Percentiles rank a stretch among this genome's conserved stretches.
Evolutionary conservation across 164 flowering plant species (phyloP).

Genomic region (Tetracentron sinense): DNA sequence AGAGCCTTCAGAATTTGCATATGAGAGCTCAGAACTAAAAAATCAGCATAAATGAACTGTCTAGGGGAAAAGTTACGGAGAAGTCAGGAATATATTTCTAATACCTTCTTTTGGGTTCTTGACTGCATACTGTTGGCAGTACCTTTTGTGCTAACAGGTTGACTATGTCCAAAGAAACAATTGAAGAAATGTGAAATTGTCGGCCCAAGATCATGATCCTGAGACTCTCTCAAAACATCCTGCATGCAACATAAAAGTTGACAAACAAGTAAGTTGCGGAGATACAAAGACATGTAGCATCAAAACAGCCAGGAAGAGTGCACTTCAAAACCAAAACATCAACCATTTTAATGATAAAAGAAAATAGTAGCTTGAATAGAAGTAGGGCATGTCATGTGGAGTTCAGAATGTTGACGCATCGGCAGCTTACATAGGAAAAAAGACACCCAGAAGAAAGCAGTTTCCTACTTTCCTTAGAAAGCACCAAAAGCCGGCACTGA

Average conservation of each 20-base stretch:
- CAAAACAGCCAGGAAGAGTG: no score
- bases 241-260: constrained; percentile 25
- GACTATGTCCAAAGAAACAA: constrained; percentile 76
- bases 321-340: no score
- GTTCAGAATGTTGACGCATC: no score
- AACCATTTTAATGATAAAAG: no score
- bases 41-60: background rate
- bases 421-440: no score
- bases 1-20: background rate
- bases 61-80: background rate
- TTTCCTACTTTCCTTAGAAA: no score
- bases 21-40: background rate
- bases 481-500: no score
- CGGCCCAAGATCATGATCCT: constrained; percentile 84
- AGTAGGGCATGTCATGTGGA: no score
- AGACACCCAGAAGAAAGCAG: no score
- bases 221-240: constrained; percentile 80
- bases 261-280: no score
- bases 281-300: no score
- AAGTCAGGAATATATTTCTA: background rate
- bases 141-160: constrained; percentile 36
- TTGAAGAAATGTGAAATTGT: constrained; percentile 81
- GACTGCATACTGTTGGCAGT: constrained; percentile 28
- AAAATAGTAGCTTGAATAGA: no score
- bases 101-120: constrained; percentile 65